Evolutionary conservation across 805 yeast species (phyloP).

Genomic region (Candida michaelii): DNA sequence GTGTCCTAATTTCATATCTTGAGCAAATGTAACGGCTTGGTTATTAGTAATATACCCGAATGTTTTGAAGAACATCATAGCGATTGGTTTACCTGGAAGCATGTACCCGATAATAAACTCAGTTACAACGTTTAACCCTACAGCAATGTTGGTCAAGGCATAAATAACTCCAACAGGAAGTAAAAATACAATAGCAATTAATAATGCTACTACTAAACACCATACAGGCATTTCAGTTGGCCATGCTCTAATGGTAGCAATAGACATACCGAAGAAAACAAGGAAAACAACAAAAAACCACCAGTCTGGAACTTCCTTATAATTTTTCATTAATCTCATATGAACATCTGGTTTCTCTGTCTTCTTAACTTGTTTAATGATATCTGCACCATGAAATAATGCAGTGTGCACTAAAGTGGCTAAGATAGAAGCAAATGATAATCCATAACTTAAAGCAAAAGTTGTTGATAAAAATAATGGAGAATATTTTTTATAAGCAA

Average conservation of each 20-base stretch:
- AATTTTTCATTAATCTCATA: slow-evolving; percentile 52
- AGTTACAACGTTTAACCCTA: slow-evolving; percentile 39
- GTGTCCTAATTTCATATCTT: slow-evolving; percentile 47
- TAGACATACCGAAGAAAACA: slow-evolving; percentile 29
- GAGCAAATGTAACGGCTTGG: slow-evolving; percentile 50
- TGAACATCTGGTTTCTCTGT: slow-evolving; percentile 36
- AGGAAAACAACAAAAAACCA: slow-evolving; percentile 28
- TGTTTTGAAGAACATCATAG: slow-evolving; percentile 48
- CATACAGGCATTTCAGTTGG: slow-evolving; percentile 45
- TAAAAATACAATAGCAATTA: slow-evolving; percentile 39
- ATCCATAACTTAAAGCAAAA: slow-evolving; percentile 57
- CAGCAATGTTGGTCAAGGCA: slow-evolving; percentile 27
- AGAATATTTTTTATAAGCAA: slow-evolving; percentile 56
- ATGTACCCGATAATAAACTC: slow-evolving; percentile 45
- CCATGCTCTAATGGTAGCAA: slow-evolving; percentile 40
- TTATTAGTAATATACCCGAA: slow-evolving; percentile 48
- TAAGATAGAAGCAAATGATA: slow-evolving; percentile 57
- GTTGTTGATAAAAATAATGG: slow-evolving; percentile 64
- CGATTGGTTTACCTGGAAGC: slow-evolving; percentile 49
- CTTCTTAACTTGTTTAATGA: slow-evolving; percentile 29
- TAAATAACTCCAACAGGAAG: slow-evolving; percentile 41
- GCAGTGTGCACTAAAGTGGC: slow-evolving; percentile 61
- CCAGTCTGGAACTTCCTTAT: slow-evolving; percentile 45
- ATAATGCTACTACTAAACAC: slow-evolving; percentile 37
- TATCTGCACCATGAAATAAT: slow-evolving; percentile 57